These are phyloP conservation scores for Sporothrix luriei DNA, from an alignment of 2,329 filamentous ascomycete genomes.

Conservation along the genomic window DNA sequence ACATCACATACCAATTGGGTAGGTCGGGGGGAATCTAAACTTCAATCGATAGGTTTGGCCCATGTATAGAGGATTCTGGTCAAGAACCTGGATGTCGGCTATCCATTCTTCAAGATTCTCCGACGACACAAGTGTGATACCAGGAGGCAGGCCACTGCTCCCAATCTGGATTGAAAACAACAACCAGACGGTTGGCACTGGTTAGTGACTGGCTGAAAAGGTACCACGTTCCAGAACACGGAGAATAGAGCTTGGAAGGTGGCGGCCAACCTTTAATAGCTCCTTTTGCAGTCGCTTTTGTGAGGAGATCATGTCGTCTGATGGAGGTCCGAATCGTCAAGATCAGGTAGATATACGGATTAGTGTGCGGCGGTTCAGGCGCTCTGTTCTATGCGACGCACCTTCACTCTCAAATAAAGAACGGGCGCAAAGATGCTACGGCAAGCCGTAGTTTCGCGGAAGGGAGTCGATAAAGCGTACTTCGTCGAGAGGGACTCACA, in stretches of 20 bases:
- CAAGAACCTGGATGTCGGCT: conserved; percentile 88
- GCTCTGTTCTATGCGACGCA: neutral
- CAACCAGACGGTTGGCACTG: neutral
- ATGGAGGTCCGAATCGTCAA: neutral
- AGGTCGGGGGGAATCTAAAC: conserved; percentile 79
- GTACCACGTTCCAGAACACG: neutral
- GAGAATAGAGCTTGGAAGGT: neutral
- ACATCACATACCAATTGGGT: conserved; percentile 77
- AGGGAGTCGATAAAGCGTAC: neutral
- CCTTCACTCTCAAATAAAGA: neutral
- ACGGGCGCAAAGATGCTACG: neutral
- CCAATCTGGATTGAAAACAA: conserved; percentile 50
- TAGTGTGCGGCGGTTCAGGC: neutral
- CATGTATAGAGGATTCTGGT: conserved; percentile 84
- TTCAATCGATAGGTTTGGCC: conserved; percentile 80
- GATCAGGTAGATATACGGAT: neutral
- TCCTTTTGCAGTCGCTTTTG: conserved; percentile 63
- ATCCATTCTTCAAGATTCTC: conserved; percentile 88
- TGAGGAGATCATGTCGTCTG: conserved; percentile 47
- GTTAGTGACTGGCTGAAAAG: neutral
- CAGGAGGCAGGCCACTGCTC: conserved; percentile 59
- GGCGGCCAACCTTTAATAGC: conserved; percentile 54
- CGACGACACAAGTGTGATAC: conserved; percentile 77
- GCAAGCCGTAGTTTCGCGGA: neutral
- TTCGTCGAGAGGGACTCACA: too few species aligned